phyloP scores from a whole-genome alignment of 768 basidiomycete species.

The Coprinopsis strossmayeri region DNA sequence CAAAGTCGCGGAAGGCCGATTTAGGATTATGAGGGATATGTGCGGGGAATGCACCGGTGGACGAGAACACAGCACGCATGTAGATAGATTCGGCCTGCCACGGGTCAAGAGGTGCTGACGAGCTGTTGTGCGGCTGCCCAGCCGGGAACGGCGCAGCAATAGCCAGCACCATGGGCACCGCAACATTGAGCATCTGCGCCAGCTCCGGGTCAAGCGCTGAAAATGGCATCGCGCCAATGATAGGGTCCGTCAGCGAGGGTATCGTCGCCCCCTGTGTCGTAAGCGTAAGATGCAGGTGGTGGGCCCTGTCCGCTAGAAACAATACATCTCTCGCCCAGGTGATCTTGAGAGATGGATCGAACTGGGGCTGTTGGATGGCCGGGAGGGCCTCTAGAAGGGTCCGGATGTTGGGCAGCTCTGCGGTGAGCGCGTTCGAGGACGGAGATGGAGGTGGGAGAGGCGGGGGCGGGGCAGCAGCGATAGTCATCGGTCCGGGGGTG shows the following conservation, averaged over 20 bases:
- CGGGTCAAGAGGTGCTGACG: background rate
- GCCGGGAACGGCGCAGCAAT: constrained; percentile 29
- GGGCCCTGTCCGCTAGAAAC: constrained; percentile 63
- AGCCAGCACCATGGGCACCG: constrained; percentile 59
- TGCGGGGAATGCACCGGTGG: constrained; percentile 66
- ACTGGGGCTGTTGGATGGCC: constrained; percentile 45
- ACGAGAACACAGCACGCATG: constrained; percentile 66
- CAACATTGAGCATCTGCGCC: constrained; percentile 38
- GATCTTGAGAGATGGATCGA: constrained; percentile 57
- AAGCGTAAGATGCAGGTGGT: constrained; percentile 14
- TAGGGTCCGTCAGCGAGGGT: constrained; percentile 29
- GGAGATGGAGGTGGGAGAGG: constrained; percentile 39
- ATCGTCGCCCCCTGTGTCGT: constrained; percentile 1
- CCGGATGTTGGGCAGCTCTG: constrained; percentile 59
- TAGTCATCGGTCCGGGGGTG: constrained; percentile 17
- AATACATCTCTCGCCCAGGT: constrained; percentile 82
- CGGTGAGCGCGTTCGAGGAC: constrained; percentile 53
- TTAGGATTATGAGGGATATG: constrained; percentile 62
- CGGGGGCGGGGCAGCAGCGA: constrained; percentile 15
- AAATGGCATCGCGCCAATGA: constrained; percentile 48
- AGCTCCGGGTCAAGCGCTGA: constrained; percentile 45
- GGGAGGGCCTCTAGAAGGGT: constrained; percentile 47
- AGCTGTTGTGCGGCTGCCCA: constrained; percentile 12
- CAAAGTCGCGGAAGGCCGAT: constrained; percentile 85
- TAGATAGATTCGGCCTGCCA: constrained; percentile 54